Evolutionary conservation across 2,329 filamentous ascomycete genomes (phyloP), one percentile per base, ranked within the genome.

Genomic region (Cladobotryum protrusum): DNA sequence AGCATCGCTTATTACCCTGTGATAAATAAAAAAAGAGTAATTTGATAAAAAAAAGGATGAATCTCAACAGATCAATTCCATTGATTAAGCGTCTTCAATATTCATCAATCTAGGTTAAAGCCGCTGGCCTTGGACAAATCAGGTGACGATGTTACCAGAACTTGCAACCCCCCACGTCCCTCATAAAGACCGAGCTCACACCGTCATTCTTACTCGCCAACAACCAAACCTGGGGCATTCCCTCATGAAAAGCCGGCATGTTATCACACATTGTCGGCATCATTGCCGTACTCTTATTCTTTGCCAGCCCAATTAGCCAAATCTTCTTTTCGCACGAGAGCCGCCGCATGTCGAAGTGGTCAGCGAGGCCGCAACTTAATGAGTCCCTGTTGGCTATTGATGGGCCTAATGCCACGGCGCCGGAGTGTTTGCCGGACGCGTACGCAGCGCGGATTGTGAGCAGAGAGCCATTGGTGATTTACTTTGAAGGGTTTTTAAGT

Each of bases 351-450:
- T 47, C 37, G 17, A 57, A 55, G 50, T 58, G 45, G 54, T 68
- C 67, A 19, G 67, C 72, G 24, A 67, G 72, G 34, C 76, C 76
- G 3, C 61, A 63, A 39, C 67, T 80, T 48, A 77, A 78, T 55
- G 70, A 76, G 59, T 73, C 74, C 43, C 66, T 79, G 34, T 62
- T 79, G 46, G 77, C 77, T 17, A 62, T 78, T 42, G 75, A 79
- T 45, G 50, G 50, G 6, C 55, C 61, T 37, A 68, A 70, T 55
- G 65, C 65, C 45, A 68, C 67, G 17, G 56, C 56, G 20, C 57
- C 60, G 46, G 60, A 57, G 8, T 78, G 74, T 48, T 58, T 61
- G 0, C 58, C 64, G 1, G 69, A 77, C 51, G 55, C 65, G 2
- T 77, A 78, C 58, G 63, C 66, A 1, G 69, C 75, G 39, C 73